Base-by-base conservation (phyloP, 2,329 filamentous ascomycete species). In the Pseudocercospora crystallina region DNA sequence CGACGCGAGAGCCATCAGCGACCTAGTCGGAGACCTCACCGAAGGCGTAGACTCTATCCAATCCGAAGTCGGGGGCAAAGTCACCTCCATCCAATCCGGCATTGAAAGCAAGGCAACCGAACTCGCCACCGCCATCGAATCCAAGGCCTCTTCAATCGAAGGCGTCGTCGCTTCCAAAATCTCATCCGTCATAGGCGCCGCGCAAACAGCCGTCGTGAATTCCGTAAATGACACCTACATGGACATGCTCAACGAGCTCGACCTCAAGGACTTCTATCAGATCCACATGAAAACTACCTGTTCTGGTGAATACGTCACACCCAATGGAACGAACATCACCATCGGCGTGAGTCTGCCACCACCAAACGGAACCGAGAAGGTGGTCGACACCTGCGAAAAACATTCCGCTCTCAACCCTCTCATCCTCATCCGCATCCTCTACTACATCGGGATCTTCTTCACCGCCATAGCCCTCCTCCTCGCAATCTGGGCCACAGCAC, bases 211-310 rank as follows among this genome's bases (percentile, higher is more conserved):
- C 35, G 62, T 80, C 47, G 69, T 77, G 60, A 65, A 69, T 34
- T 58, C 70, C 2, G 61, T 74, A 38, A 70, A 70, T 59, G 67
- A 65, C n/a, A 58, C 58, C n/a, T 65, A 63, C 51, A 49, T 52
- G 14, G 55, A 71, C 46, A 65, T 80, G 20, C 73, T 77, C 38
- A 65, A 73, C 32, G 67, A 72, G 11, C 65, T 83, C 13, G 76
- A 80, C 33, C 71, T 84, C 35, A 71, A 79, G 20, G 78, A 83
- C 64, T 85, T 80, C 68, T 85, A 85, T 69, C 77, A 75, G 14
- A 71, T 81, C 17, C 81, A 86, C 63, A 64, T 85, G 52, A 76
- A 82, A 67, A 75, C 81, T 58, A 80, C 80, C 69, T 86, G 83
- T 68, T 72, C 67, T 35, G 76, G 76, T 43, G 69, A 70, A 47